Base-by-base conservation (phyloP, 2,329 filamentous ascomycete genomes). In the Anisogramma anomala region DNA sequence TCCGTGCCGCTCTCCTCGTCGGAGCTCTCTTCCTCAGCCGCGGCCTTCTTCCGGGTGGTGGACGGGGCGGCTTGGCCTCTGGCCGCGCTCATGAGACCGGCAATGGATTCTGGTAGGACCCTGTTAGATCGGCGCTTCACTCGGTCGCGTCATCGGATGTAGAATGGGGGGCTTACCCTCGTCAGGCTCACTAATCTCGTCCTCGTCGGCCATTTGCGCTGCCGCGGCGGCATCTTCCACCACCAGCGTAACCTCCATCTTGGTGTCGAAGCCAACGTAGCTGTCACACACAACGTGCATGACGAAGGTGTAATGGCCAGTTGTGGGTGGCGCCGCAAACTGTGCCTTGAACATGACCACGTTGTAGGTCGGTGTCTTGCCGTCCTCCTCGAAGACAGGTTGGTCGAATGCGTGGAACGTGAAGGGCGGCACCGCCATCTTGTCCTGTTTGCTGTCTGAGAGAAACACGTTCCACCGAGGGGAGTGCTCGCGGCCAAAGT, bases 301-400 rank as follows among this genome's bases (percentile, higher is more conserved):
- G 47, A 87, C 82, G 58, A 98, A 98, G 1, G 84, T 88, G 65
- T 94, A 98, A 60, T 88, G 82, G 33, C 89, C 91, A 4, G 85
- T 76, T 58, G 94, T 84, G 18, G 89, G 87, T 32, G 91, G 91
- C 1, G 91, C 89, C 50, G 89, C 85, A 62, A 98, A 98, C 60
- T 95, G 86, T 60, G 93, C 89, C 71, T 94, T 96, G 55, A 96
- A 70, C 3, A 91, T 98, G 62, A 96, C 88, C 65, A 98, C 81
- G 54, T 88, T 82, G 66, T 85, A 98, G 2, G 91, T 96, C 2
- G 89, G 89, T 33, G 58, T 61, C 58, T 83, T 84, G 53, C 84
- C 86, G 48, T 79, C 72, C 30, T 77, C 78, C 52, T 83, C 79
- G 49, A 91, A 83, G 23, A 95, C 79, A 22, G 86, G 84, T 66